Base-by-base conservation (phyloP, 1,139 yeast species). In the Schwanniomyces etchellsii region DNA sequence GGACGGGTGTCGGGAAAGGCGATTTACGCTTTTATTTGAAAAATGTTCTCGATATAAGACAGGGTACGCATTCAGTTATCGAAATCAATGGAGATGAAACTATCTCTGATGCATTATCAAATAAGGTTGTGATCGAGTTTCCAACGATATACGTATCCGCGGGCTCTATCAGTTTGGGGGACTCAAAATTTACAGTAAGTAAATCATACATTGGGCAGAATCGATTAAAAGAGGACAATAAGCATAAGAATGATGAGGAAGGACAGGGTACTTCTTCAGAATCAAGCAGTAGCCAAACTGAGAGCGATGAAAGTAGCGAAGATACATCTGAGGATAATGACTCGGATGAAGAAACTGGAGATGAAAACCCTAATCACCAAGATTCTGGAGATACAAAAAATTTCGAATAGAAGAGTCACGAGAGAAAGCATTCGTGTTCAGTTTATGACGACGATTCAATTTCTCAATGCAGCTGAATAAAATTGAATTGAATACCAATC, bases 111-210 rank as follows among this genome's bases (percentile, higher is more conserved):
- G 65, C 64, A 1, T 48, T 88, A 24, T 55, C 61, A 33, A 76
- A 76, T 30, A 65, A 68, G 35, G 65, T 78, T 0, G 84, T 88
- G 0, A 58, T 86, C 24, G 96, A 86, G 49, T 85, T 71, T 43
- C 95, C 96, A 0, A 81, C 89, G 0, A 60, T 85, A 4, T 70
- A 63, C 36, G 63, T 82, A 4, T 55, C 70, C 1, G 39, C 44
- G 11, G 31, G 36, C 16, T 39, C 37, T 3, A 42, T 37, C 1
- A 35, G 39, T 1, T 31, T 50, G 33, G 34, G 33, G 6, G 48
- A 44, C 2, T 35, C 31, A 15, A 36, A 42, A 2, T 41, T 42
- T 1, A 34, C n/a, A n/a, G n/a, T n/a, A n/a, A n/a, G n/a, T n/a
- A n/a, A 34, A 11, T 23, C 32, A 7, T 37, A 34, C 5, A 26